Percentiles rank a stretch among this genome's conserved stretches.
These are phyloP conservation scores for Candida patagonica DNA, from an alignment of 805 yeast genomes.

Conservation along the genomic window DNA sequence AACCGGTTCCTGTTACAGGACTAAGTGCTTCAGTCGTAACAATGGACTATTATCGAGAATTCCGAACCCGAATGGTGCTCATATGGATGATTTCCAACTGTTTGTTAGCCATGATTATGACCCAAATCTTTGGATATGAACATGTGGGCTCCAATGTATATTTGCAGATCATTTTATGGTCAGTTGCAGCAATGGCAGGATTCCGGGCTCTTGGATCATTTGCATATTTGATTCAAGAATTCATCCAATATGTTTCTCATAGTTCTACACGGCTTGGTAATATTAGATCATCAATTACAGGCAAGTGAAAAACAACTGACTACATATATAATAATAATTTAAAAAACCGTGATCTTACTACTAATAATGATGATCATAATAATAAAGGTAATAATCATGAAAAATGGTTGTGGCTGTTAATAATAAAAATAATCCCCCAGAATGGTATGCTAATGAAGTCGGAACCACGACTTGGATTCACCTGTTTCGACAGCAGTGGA, in stretches of 20 bases:
- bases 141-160: slow-evolving; percentile 63
- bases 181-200: slow-evolving; percentile 76
- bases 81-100: slow-evolving; percentile 85
- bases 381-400: no score
- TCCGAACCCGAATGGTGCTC: slow-evolving; percentile 91
- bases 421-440: neutral
- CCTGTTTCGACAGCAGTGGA: slow-evolving; percentile 3
- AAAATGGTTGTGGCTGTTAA: neutral
- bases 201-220: slow-evolving; percentile 79
- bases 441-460: slow-evolving; percentile 1
- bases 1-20: slow-evolving; percentile 43
- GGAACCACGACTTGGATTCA: slow-evolving; percentile 1
- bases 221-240: slow-evolving; percentile 47
- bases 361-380: neutral
- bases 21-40: slow-evolving; percentile 30
- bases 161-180: slow-evolving; percentile 79
- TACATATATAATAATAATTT: neutral
- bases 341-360: neutral
- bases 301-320: slow-evolving; percentile 1
- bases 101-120: slow-evolving; percentile 74
- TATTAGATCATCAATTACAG: neutral
- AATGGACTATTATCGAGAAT: slow-evolving; percentile 89
- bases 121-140: slow-evolving; percentile 68
- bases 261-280: slow-evolving; percentile 2
- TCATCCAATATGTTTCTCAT: slow-evolving; percentile 16